Conservation (phyloP, 495 filamentous ascomycete species). For the Trichoderma erinaceum region DNA sequence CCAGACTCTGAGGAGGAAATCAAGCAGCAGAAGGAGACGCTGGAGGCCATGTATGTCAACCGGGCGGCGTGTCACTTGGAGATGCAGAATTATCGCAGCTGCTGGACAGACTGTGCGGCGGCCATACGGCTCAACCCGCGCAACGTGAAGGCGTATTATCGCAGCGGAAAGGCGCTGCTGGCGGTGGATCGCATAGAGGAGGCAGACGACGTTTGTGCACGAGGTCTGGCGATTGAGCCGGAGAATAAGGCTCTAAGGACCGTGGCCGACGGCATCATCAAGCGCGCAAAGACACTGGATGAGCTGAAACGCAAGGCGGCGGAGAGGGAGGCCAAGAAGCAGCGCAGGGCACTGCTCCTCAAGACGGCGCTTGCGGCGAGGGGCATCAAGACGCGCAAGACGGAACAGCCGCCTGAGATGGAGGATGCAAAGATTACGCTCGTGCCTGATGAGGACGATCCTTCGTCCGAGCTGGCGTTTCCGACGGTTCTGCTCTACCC, state of each 20-base stretch:
- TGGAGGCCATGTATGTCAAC: constrained; percentile 77
- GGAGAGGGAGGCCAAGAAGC: constrained; percentile 41
- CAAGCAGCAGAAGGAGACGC: constrained; percentile 50
- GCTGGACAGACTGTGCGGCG: constrained; percentile 73
- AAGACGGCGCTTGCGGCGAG: constrained; percentile 66
- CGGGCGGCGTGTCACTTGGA: constrained; percentile 77
- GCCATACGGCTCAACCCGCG: constrained; percentile 67
- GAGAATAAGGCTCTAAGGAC: constrained; percentile 48
- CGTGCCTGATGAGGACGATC: constrained; percentile 65
- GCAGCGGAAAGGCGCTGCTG: constrained; percentile 67
- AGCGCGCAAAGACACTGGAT: constrained; percentile 29
- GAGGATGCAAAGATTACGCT: constrained; percentile 68
- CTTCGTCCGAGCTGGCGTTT: constrained; percentile 62
- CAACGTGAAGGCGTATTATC: constrained; percentile 87
- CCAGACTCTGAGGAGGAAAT: constrained; percentile 23
- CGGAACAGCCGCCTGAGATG: constrained; percentile 70
- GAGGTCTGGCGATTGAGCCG: constrained; percentile 65
- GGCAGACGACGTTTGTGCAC: constrained; percentile 65
- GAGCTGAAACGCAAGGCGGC: constrained; percentile 40
- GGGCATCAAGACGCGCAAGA: constrained; percentile 59
- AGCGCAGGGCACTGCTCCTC: constrained; percentile 53
- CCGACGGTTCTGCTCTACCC: constrained; percentile 83
- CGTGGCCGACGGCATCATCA: constrained; percentile 50
- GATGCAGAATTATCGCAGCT: constrained; percentile 70
- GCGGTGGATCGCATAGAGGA: constrained; percentile 66